phyloP scores from a whole-genome alignment of 352 stramenopile species.

The Phytophthora pseudosyringae region DNA sequence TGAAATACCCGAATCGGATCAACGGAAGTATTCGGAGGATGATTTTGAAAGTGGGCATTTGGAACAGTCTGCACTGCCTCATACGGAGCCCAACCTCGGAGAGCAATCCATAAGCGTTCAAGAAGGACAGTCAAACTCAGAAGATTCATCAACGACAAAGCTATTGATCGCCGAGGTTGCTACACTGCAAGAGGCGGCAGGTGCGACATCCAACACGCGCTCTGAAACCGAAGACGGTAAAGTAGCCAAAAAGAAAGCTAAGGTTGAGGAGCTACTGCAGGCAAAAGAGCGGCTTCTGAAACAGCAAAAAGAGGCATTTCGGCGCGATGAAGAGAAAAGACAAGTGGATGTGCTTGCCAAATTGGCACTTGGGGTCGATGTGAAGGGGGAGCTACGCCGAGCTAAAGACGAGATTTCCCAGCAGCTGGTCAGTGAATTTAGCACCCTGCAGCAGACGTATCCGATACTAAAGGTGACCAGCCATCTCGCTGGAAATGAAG shows the following conservation, averaged over 20 bases:
- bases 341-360: constrained; percentile 51
- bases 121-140: constrained; percentile 39
- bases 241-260: constrained; percentile 51
- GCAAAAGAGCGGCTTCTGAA: constrained; percentile 44
- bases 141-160: constrained; percentile 64
- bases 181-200: constrained; percentile 9
- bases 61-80: constrained; percentile 4
- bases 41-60: constrained; percentile 23
- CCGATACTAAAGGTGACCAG: constrained; percentile 19
- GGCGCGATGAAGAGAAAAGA: constrained; percentile 46
- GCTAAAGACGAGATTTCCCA: constrained; percentile 41
- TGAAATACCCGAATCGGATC: constrained; percentile 6
- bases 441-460: constrained; percentile 36
- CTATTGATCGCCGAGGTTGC: constrained; percentile 46
- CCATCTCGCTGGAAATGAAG: neutral
- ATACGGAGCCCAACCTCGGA: neutral
- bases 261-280: constrained; percentile 44
- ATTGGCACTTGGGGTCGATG: constrained; percentile 44
- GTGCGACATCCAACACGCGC: neutral
- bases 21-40: constrained; percentile 33
- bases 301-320: constrained; percentile 41
- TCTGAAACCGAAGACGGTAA: constrained; percentile 27
- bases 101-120: constrained; percentile 12
- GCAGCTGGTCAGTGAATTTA: constrained; percentile 41
- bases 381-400: constrained; percentile 30